Evolutionary conservation across 2,329 filamentous ascomycete species (phyloP).

Genomic region (Plenodomus biglobosus): DNA sequence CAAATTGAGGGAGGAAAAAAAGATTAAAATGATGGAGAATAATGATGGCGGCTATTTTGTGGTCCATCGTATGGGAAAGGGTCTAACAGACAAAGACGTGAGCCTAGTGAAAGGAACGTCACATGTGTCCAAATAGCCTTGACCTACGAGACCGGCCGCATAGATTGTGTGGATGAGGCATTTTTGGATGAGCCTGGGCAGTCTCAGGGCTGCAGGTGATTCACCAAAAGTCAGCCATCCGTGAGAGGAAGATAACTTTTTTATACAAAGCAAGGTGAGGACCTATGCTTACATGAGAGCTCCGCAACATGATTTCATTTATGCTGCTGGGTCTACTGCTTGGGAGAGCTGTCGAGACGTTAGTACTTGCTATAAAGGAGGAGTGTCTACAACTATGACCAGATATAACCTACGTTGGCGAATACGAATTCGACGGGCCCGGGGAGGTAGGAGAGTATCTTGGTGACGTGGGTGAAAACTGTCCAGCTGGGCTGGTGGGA

Average conservation of each 20-base stretch:
- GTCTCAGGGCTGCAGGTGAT: constrained; percentile 10
- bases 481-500: constrained; percentile 35
- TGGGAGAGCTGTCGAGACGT: constrained; percentile 35
- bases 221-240: constrained; percentile 38
- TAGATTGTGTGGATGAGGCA: constrained; percentile 1
- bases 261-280: constrained; percentile 39
- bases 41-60: too few relatives aligned
- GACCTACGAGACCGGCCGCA: constrained; percentile 18
- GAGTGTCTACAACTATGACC: constrained; percentile 30
- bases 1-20: background rate
- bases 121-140: constrained; percentile 7
- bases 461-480: constrained; percentile 50
- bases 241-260: constrained; percentile 30
- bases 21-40: background rate
- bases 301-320: constrained; percentile 7
- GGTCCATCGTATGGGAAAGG: too few relatives aligned
- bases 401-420: constrained; percentile 48
- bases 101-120: constrained; percentile 45
- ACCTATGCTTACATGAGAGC: constrained; percentile 37
- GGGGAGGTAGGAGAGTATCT: constrained; percentile 47
- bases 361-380: constrained; percentile 14
- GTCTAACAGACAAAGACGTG: constrained; percentile 26
- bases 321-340: constrained; percentile 28
- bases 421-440: constrained; percentile 37
- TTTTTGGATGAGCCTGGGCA: constrained; percentile 24